Evolutionary conservation across 1,139 yeast genomes (phyloP).

Genomic region (Kazachstania sp.): DNA sequence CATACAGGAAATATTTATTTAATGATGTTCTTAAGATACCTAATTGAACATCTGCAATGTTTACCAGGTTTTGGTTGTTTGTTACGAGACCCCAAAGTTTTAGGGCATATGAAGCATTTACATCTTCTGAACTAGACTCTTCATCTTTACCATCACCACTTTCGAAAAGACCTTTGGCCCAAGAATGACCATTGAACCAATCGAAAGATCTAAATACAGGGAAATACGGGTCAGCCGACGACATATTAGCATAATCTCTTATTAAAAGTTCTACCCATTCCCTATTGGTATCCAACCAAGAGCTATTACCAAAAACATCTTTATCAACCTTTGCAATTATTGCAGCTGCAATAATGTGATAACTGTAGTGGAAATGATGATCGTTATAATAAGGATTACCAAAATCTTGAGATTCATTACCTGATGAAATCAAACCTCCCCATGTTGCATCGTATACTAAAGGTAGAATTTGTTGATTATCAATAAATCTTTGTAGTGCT

Average conservation of each 20-base stretch:
- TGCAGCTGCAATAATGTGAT: conserved; percentile 68
- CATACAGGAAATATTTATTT: conserved; percentile 53
- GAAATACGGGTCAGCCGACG: conserved; percentile 45
- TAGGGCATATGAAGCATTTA: conserved; percentile 65
- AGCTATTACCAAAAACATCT: conserved; percentile 31
- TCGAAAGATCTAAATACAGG: conserved; percentile 74
- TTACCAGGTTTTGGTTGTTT: conserved; percentile 44
- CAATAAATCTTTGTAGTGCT: conserved; percentile 53
- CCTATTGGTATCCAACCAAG: conserved; percentile 45
- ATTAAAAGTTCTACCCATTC: conserved; percentile 52
- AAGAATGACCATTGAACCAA: conserved; percentile 72
- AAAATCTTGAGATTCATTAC: conserved; percentile 49
- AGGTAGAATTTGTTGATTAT: conserved; percentile 47
- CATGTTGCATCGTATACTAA: conserved; percentile 58
- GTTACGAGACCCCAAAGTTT: conserved; percentile 60
- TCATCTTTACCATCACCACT: conserved; percentile 76
- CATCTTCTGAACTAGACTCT: conserved; percentile 72
- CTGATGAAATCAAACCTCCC: conserved; percentile 68
- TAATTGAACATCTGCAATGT: conserved; percentile 54
- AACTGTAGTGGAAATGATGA: conserved; percentile 77
- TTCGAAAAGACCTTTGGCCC: conserved; percentile 70
- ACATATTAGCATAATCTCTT: conserved; percentile 67
- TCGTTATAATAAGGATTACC: conserved; percentile 75
- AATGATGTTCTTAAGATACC: conserved; percentile 50
- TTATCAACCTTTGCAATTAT: conserved; percentile 49